phyloP scores from a whole-genome alignment of 495 filamentous ascomycete species.

The Tetracladium marchalianum region DNA sequence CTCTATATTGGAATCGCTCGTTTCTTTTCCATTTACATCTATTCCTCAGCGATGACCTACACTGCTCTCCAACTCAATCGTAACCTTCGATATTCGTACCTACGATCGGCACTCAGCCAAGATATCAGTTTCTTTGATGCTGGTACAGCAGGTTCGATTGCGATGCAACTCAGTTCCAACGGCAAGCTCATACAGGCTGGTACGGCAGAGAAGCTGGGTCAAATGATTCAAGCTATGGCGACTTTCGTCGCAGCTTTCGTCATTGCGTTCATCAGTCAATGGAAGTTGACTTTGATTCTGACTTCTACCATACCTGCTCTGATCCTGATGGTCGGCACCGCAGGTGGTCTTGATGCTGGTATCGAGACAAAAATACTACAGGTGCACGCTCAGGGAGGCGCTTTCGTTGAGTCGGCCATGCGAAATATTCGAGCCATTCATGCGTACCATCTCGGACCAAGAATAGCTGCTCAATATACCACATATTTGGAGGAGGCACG shows the following conservation, averaged over 20 bases:
- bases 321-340: constrained; percentile 47
- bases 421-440: constrained; percentile 35
- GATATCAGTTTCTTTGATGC: constrained; percentile 51
- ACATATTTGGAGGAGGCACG: constrained; percentile 33
- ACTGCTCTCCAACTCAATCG: constrained; percentile 50
- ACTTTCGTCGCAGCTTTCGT: constrained; percentile 54
- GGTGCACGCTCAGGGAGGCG: constrained; percentile 45
- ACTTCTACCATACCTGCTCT: constrained; percentile 39
- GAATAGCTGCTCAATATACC: constrained; percentile 41
- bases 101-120: constrained; percentile 45
- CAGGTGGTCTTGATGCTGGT: constrained; percentile 50
- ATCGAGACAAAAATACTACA: background rate
- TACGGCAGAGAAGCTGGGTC: constrained; percentile 22
- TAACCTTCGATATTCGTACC: constrained; percentile 46
- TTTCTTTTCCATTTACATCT: constrained; percentile 47
- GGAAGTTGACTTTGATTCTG: constrained; percentile 35
- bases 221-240: constrained; percentile 35
- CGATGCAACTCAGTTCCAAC: constrained; percentile 46
- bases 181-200: constrained; percentile 48
- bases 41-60: constrained; percentile 46
- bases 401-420: constrained; percentile 39
- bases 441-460: constrained; percentile 30
- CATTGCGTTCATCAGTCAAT: constrained; percentile 40
- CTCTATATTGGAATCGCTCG: constrained; percentile 53
- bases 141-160: constrained; percentile 35